Evolutionary conservation across 257 asterid species (phyloP), one percentile per base, ranked within the genome.

Genomic region (Gentiana straminea): DNA sequence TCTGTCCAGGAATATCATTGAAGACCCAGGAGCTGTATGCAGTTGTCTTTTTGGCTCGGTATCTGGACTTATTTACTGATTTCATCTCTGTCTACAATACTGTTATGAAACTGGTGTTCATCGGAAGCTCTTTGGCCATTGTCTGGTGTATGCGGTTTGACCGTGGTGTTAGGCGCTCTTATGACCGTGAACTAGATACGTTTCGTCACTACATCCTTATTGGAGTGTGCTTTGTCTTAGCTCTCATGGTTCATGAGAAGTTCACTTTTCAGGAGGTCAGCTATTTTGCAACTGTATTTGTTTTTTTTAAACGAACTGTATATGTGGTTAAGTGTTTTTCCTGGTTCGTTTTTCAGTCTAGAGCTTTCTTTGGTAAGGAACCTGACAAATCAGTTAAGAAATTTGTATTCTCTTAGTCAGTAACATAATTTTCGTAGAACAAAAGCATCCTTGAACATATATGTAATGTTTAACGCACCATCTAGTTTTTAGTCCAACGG

Each of bases 21-120:
- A 90, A 87, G 94, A 90, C 98, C 33, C 96, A 90, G 79, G 94
- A 86, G 79, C 54, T 90, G 72, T 90, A 79, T 71, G 86, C 91
- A 3, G 46, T 84, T 55, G 94, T 90, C 70, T 90, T 90, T 70
- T 70, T 86, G 78, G 70, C 98, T 68, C 85, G 98, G 48, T 90
- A 86, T 77, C 78, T 90, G 66, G 95, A 86, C 76, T 73, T 90
- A 78, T 76, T 86, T 58, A 84, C 89, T 0, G 92, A 82, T 61
- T 90, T 86, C 77, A 67, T 90, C 59, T 86, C 98, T 24, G 71
- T 86, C 35, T 90, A 90, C 67, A 90, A 90, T 57, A 68, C 95
- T 55, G 62, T 84, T 35, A 90, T 90, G 98, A 90, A 90, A 61
- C 51, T 90, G 78, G 91, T 90, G 58, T 90, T 90, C 71, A 79